Evolutionary conservation across 2,329 filamentous ascomycete species (phyloP).

Genomic region (Claviceps sp.): DNA sequence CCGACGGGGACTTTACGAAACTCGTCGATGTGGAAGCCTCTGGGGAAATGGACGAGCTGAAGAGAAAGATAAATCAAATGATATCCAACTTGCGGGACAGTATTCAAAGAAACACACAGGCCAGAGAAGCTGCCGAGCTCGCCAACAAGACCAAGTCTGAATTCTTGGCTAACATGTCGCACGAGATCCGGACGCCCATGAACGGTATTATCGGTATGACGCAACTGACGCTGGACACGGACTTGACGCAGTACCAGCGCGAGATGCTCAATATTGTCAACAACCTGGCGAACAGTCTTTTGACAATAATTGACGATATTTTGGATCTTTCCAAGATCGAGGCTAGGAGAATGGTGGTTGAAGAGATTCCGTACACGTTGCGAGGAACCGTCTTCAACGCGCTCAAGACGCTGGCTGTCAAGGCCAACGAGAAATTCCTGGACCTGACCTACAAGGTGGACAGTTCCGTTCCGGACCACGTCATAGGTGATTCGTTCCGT

Average conservation of each 20-base stretch:
- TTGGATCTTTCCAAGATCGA: constrained; percentile 71
- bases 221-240: constrained; percentile 85
- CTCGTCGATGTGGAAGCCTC: constrained; percentile 94
- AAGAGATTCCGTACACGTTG: constrained; percentile 91
- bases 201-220: constrained; percentile 99
- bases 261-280: constrained; percentile 99
- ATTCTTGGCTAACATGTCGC: constrained; percentile 97
- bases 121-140: constrained; percentile 87
- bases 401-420: constrained; percentile 89
- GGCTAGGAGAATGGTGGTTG: constrained; percentile 94
- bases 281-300: constrained; percentile 84
- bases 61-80: constrained; percentile 99
- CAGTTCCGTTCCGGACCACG: constrained; percentile 84
- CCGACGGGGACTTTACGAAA: constrained; percentile 93
- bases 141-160: constrained; percentile 98
- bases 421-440: constrained; percentile 90
- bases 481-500: constrained; percentile 93
- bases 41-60: constrained; percentile 97
- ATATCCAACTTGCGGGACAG: constrained; percentile 89
- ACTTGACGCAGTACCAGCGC: constrained; percentile 86
- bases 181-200: constrained; percentile 95
- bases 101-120: constrained; percentile 92
- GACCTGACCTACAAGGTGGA: constrained; percentile 90
- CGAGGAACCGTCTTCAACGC: constrained; percentile 94
- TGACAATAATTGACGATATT: constrained; percentile 91